Base-by-base conservation (phyloP, 2,329 filamentous ascomycete species). In the Cordyceps cateniannulata region DNA sequence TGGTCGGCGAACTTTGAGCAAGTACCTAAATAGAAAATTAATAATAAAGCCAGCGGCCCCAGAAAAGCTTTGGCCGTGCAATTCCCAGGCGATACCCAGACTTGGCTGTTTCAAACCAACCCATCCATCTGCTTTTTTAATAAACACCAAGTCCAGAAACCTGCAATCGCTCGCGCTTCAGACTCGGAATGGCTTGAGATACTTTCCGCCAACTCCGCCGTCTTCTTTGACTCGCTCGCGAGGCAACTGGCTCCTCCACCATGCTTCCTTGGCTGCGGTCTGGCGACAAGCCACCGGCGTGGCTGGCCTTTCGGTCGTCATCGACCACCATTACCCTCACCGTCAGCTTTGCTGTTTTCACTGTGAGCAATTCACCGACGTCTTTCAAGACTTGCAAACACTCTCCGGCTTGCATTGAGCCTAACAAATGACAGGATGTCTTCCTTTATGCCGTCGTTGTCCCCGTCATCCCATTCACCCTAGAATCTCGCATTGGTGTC, bases 371-470 rank as follows among this genome's bases (percentile, higher is more conserved):
- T 10, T 2, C 8, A 8, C 3, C 12, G 5, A 18, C 4, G 8
- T 20, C 18, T 22, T 45, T 35, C 32, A 8, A 35, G 10, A 20
- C 38, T 3, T 12, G 1, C n/a, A 38, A 3, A 5, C 12, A 8
- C 29, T 12, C 1, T 3, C 3, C 10, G 32, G 8, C 16, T 5
- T 27, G 3, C 38, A 9, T 6, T 24, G 42, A 51, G 24, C 35
- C 54, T 65, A 48, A 65, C 27, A n/a, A n/a, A 20, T n/a, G 24
- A 5, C 53, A 73, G 72, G 72, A 74, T 48, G 69, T 73, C 53
- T 74, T 74, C 48, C 61, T 73, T 8, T 74, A 73, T 48, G 69
- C 68, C 25, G 71, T 74, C 51, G 67, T 73, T 52, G 70, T 73
- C 10, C 72, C 72, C 2, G 65, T 74, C 14, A 61, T 73, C 51